phyloP scores from a whole-genome alignment of 306 rosid species.

The Sicyos edulis region DNA sequence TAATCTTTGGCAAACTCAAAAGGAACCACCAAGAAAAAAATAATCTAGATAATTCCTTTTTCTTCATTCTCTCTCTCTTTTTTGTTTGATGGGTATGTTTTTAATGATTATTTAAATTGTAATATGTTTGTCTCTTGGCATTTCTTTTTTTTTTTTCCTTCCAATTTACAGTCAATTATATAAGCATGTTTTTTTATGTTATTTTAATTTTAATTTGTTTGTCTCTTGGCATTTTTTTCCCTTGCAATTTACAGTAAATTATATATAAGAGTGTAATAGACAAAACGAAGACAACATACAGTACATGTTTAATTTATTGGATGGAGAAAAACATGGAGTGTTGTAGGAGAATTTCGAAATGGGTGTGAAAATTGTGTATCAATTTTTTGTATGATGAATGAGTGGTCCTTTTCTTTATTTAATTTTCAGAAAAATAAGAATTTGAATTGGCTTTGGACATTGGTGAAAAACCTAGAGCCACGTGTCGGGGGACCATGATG shows the following conservation, averaged over 20 bases:
- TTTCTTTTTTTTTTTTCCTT: background rate
- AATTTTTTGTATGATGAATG: background rate
- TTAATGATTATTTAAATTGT: background rate
- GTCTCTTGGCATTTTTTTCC: no score
- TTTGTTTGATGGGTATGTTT: background rate
- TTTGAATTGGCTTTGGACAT: constrained; percentile 1
- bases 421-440: background rate
- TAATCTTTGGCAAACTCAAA: background rate
- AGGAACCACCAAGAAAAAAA: background rate
- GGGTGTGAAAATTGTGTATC: background rate
- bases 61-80: background rate
- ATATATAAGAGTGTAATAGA: no score
- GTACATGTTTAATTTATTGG: background rate
- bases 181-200: no score
- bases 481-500: constrained; percentile 20
- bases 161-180: no score
- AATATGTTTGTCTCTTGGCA: background rate
- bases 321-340: background rate
- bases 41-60: background rate
- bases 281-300: no score
- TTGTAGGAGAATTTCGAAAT: background rate
- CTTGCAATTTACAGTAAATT: no score
- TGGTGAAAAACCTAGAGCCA: constrained; percentile 19
- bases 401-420: background rate
- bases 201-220: no score